Conservation (phyloP, 371 early-diverging fungal species). For the Mortierella sp. region DNA sequence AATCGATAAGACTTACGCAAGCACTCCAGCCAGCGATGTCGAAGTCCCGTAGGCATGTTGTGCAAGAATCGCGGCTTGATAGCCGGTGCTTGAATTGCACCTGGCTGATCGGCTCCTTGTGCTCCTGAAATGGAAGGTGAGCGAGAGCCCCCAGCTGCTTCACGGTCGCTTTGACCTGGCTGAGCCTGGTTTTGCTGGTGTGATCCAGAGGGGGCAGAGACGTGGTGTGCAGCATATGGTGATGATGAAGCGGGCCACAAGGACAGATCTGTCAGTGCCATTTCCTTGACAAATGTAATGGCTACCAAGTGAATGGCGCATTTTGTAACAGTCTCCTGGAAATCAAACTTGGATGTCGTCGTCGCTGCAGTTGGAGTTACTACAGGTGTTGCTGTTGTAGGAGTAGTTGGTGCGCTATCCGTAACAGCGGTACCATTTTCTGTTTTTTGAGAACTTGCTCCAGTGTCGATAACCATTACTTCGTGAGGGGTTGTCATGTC, state of each 20-base stretch:
- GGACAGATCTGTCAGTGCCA: slow-evolving; percentile 52
- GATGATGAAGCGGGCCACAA: slow-evolving; percentile 55
- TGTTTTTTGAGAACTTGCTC: slow-evolving; percentile 1
- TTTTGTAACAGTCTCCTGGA: slow-evolving; percentile 59
- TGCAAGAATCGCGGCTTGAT: slow-evolving; percentile 50
- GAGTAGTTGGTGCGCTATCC: slow-evolving; percentile 14
- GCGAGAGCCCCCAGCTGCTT: slow-evolving; percentile 23
- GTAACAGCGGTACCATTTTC: slow-evolving; percentile 11
- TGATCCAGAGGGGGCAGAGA: slow-evolving; percentile 27
- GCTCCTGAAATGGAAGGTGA: slow-evolving; percentile 38
- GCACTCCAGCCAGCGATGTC: slow-evolving; percentile 71
- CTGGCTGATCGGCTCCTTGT: slow-evolving; percentile 20
- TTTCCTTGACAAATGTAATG: slow-evolving; percentile 61
- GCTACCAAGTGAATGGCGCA: slow-evolving; percentile 60
- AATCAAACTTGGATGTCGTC: slow-evolving; percentile 47
- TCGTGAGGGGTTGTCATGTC: slow-evolving; percentile 83
- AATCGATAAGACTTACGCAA: slow-evolving; percentile 83
- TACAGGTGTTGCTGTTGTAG: slow-evolving; percentile 3
- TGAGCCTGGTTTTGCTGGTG: slow-evolving; percentile 5
- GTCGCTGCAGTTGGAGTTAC: slow-evolving; percentile 4
- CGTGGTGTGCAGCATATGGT: slow-evolving; percentile 47
- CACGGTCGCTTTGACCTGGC: slow-evolving; percentile 15
- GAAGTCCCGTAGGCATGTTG: slow-evolving; percentile 58
- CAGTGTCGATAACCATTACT: slow-evolving; percentile 66
- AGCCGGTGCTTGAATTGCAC: slow-evolving; percentile 19